Base-by-base conservation (phyloP, 805 yeast genomes). In the Kodamaea kaohsiungensis region DNA sequence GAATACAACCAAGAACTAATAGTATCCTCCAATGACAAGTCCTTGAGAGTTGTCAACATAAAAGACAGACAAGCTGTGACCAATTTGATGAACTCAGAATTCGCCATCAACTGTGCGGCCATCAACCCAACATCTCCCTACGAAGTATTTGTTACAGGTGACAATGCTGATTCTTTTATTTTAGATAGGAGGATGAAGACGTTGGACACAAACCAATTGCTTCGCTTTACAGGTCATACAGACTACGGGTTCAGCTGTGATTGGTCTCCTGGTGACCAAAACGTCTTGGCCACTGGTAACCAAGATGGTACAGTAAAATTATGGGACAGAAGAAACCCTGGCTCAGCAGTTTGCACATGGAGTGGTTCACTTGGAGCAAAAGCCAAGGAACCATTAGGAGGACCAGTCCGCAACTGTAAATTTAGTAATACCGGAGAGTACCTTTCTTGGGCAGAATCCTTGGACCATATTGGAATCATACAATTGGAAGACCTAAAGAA, bases 231-330 rank as follows among this genome's bases (percentile, higher is more conserved):
- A 19, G 86, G 85, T 7, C 88, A 84, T 63, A 65, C 66, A 48
- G 88, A 85, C 61, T 84, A 64, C 61, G 79, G 84, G 2, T 84
- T 84, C 57, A 73, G 84, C 42, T 84, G 87, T 61, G 87, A 83
- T 59, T 85, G 88, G 88, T 70, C 73, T 1, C 68, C 72, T 1
- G 49, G 53, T 5, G 69, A 76, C 56, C 81, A 76, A 12, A 66
- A 76, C 47, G 59, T 71, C 4, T 57, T 84, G 15, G 78, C 82
- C 3, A 79, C 87, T 0, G 88, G 88, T 5, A 81, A 78, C 60
- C 88, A 85, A 63, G 89, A 85, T 64, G 79, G 85, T 1, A 76
- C 85, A 7, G 76, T 83, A 10, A 68, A 82, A 42, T 58, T 83
- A 7, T 83, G 80, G 75, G 88, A 85, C 65, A 63, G 74, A 42